Conservation (phyloP, 257 asterid species). For the Solanum appendiculatum region DNA sequence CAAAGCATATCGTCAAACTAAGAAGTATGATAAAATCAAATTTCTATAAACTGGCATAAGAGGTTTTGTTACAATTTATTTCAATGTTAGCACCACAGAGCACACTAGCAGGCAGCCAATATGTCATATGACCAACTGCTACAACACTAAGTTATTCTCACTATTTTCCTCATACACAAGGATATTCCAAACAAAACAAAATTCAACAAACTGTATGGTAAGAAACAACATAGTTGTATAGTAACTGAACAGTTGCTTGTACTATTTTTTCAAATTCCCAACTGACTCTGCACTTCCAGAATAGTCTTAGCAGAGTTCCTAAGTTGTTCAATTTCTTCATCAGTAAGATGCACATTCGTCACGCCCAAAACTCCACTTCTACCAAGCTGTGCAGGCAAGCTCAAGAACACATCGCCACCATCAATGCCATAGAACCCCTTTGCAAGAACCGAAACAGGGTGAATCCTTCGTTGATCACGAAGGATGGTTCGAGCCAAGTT, state of each 20-base stretch:
- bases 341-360: conserved; percentile 64
- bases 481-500: conserved; percentile 63
- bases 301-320: conserved; percentile 62
- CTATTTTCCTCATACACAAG: background rate
- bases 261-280: conserved; percentile 33
- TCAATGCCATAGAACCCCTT: conserved; percentile 56
- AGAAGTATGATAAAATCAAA: background rate
- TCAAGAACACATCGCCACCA: conserved; percentile 62
- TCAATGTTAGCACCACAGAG: background rate
- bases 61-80: background rate
- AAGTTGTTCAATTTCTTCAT: conserved; percentile 53
- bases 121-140: background rate
- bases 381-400: conserved; percentile 84
- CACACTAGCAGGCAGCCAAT: background rate
- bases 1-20: background rate
- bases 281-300: conserved; percentile 55
- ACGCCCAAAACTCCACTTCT: conserved; percentile 67
- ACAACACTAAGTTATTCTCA: background rate
- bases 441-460: conserved; percentile 77
- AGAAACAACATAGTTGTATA: background rate
- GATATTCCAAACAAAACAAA: background rate
- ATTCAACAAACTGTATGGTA: background rate
- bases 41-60: background rate
- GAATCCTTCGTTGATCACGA: conserved; percentile 72
- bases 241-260: background rate